Conservation (phyloP, 2,329 filamentous ascomycete species). For the Emergomyces pasteurianus region DNA sequence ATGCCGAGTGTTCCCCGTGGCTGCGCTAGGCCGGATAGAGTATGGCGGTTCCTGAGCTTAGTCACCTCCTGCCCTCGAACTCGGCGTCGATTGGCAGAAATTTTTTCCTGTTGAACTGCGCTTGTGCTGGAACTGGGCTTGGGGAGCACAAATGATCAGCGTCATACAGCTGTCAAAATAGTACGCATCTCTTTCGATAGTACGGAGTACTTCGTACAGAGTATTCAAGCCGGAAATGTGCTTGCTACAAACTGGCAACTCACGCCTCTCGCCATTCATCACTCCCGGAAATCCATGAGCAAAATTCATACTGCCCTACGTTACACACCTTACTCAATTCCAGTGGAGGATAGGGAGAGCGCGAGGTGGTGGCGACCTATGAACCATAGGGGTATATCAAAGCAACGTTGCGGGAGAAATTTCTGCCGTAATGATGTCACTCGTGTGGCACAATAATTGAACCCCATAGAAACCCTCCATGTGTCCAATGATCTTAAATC, state of each 20-base stretch:
- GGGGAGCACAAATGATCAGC: background rate
- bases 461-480: background rate
- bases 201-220: no score
- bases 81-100: background rate
- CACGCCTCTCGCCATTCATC: background rate
- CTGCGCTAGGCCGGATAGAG: background rate
- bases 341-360: no score
- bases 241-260: background rate
- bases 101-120: no score
- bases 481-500: background rate
- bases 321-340: no score
- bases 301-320: no score
- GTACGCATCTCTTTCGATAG: no score
- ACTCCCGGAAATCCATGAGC: no score
- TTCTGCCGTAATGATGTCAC: background rate
- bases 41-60: background rate
- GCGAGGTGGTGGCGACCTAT: background rate
- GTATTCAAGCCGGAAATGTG: no score
- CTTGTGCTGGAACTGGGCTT: background rate
- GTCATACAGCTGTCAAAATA: no score
- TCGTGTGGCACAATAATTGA: background rate
- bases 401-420: background rate
- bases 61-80: background rate
- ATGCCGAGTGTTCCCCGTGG: slow-evolving; percentile 4
- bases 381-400: background rate